These are phyloP conservation scores for Scutellaria galericulata DNA, from an alignment of 257 asterid species.

Conservation along the genomic window DNA sequence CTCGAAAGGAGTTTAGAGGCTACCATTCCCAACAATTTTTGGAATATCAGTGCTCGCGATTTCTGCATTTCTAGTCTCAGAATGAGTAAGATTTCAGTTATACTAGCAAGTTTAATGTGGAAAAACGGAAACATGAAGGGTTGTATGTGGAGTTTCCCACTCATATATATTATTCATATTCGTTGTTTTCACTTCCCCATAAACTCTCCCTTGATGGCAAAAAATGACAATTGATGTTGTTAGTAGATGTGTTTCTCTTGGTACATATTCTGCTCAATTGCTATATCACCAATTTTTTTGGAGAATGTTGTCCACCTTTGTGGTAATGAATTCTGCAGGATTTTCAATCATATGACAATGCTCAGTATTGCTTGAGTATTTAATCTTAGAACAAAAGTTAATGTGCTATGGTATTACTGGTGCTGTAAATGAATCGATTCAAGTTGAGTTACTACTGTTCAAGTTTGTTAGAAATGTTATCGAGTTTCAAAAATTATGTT, in stretches of 20 bases:
- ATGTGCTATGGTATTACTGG: too few species aligned
- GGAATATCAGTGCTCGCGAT: conserved; percentile 31
- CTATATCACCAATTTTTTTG: not conserved
- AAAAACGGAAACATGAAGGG: not conserved
- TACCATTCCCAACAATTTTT: conserved; percentile 38
- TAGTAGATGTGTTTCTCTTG: not conserved
- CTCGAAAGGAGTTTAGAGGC: too few species aligned
- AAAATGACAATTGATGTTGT: not conserved
- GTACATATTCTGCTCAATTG: conserved; percentile 19
- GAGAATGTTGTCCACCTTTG: not conserved
- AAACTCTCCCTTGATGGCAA: not conserved
- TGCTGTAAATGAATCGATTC: too few species aligned
- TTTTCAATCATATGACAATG: too few species aligned
- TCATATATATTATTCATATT: conserved; percentile 24
- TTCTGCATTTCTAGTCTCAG: conserved; percentile 26
- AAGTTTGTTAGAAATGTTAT: too few species aligned
- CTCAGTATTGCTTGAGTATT: too few species aligned
- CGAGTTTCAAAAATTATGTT: too few species aligned
- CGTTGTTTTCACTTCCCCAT: conserved; percentile 21
- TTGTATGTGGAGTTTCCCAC: conserved; percentile 34
- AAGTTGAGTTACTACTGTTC: too few species aligned
- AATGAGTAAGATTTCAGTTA: conserved; percentile 28
- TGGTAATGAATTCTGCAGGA: too few species aligned
- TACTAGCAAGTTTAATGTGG: conserved; percentile 26
- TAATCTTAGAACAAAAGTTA: too few species aligned